phyloP scores from a whole-genome alignment of 805 yeast species.

The Sugiyamaella qingdaonensis region DNA sequence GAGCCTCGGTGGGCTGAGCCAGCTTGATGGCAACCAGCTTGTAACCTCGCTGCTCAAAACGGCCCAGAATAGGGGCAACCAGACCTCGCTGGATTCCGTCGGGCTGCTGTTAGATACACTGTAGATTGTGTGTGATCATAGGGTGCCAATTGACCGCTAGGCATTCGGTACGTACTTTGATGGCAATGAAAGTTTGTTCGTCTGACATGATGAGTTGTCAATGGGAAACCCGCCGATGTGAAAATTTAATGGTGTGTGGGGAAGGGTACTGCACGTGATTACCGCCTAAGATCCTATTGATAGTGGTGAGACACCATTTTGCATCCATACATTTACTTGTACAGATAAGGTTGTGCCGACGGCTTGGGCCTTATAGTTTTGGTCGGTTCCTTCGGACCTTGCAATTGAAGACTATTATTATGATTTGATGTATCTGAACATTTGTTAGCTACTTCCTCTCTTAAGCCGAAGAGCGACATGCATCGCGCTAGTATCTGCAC shows the following conservation, averaged over 20 bases:
- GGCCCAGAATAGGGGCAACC: constrained; percentile 79
- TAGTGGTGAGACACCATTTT: too few relatives aligned
- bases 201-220: constrained; percentile 21
- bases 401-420: too few relatives aligned
- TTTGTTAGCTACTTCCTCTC: too few relatives aligned
- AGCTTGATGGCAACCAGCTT: constrained; percentile 95
- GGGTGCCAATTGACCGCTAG: neutral
- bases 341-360: too few relatives aligned
- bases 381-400: too few relatives aligned
- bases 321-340: too few relatives aligned
- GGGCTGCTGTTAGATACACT: constrained; percentile 46
- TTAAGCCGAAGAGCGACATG: too few relatives aligned
- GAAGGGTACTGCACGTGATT: neutral
- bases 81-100: constrained; percentile 99
- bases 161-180: constrained; percentile 30
- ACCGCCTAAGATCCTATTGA: too few relatives aligned
- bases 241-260: neutral
- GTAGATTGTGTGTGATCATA: constrained; percentile 3
- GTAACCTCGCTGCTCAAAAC: constrained; percentile 97
- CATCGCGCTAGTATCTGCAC: too few relatives aligned
- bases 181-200: constrained; percentile 38
- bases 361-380: too few relatives aligned
- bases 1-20: constrained; percentile 77
- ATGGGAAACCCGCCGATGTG: neutral
- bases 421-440: too few relatives aligned